A percentile compares a stretch with the other conserved stretches of the same genome.
Conservation (phyloP, 129 eudicot species). For the Flaveria bidentis region DNA sequence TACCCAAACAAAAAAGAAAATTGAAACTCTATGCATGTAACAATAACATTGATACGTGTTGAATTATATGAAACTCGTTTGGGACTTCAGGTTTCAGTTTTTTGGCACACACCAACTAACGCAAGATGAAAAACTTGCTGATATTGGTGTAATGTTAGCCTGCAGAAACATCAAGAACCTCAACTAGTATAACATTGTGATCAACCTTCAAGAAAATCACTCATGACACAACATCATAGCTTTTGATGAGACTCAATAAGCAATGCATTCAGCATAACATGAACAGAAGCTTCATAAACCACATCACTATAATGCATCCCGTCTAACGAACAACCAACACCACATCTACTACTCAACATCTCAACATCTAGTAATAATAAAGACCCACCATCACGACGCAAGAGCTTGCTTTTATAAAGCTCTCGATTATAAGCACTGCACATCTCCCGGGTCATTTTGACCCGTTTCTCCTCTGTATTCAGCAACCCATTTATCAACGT, state of each 20-base stretch:
- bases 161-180: constrained; percentile 12
- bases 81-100: constrained; percentile 22
- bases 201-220: not conserved
- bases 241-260: constrained; percentile 83
- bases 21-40: constrained; percentile 35
- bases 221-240: constrained; percentile 36
- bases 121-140: constrained; percentile 16
- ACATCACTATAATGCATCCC: constrained; percentile 87
- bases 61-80: constrained; percentile 30
- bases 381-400: constrained; percentile 76
- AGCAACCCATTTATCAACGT: constrained; percentile 67
- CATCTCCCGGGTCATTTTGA: constrained; percentile 59
- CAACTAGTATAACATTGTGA: not conserved
- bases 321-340: constrained; percentile 65
- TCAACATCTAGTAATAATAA: constrained; percentile 64
- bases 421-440: constrained; percentile 52
- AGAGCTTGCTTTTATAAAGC: constrained; percentile 56
- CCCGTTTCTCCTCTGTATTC: constrained; percentile 83
- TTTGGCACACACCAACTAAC: constrained; percentile 5
- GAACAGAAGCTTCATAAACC: constrained; percentile 84
- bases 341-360: constrained; percentile 59
- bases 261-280: constrained; percentile 86
- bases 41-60: constrained; percentile 23
- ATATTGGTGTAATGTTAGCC: not conserved
- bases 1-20: constrained; percentile 12